Percentiles rank a stretch among this genome's conserved stretches.
Evolutionary conservation across 2,329 filamentous ascomycete genomes (phyloP).

Genomic region (Decorospora gaudefroyi): DNA sequence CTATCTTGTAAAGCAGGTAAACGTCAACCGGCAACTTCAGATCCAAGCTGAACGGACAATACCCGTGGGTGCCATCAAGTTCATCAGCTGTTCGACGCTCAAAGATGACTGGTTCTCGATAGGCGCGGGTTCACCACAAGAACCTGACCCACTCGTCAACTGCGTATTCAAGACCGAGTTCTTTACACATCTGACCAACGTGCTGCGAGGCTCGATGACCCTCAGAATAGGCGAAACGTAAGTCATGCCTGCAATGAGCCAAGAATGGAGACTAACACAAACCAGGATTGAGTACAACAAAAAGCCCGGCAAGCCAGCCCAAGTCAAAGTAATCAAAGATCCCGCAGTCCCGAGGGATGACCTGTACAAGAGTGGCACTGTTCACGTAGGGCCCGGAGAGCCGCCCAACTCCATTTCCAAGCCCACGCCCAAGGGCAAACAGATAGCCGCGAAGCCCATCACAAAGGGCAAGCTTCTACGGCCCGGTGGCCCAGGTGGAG

Average conservation of each 20-base stretch:
- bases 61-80: constrained; percentile 85
- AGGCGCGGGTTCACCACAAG: constrained; percentile 84
- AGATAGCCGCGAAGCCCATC: constrained; percentile 84
- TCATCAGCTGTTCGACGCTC: constrained; percentile 75
- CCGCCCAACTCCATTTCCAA: constrained; percentile 78
- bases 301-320: constrained; percentile 90
- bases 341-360: constrained; percentile 72
- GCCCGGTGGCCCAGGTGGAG: constrained; percentile 82
- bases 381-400: constrained; percentile 86
- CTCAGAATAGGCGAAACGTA: constrained; percentile 76
- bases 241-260: constrained; percentile 31
- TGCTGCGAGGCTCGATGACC: constrained; percentile 78
- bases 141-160: constrained; percentile 89
- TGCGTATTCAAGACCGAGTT: constrained; percentile 97
- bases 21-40: constrained; percentile 79
- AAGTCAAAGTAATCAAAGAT: constrained; percentile 90
- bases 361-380: constrained; percentile 88
- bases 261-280: constrained; percentile 27
- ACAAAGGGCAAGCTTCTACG: constrained; percentile 91
- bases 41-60: constrained; percentile 82
- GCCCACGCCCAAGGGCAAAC: constrained; percentile 85
- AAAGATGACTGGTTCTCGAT: constrained; percentile 98
- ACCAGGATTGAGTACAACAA: constrained; percentile 87
- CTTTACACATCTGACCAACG: constrained; percentile 85
- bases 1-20: constrained; percentile 82